Evolutionary conservation across 371 early-diverging fungal species (phyloP).

Genomic region (Rhizopus arrhizus): DNA sequence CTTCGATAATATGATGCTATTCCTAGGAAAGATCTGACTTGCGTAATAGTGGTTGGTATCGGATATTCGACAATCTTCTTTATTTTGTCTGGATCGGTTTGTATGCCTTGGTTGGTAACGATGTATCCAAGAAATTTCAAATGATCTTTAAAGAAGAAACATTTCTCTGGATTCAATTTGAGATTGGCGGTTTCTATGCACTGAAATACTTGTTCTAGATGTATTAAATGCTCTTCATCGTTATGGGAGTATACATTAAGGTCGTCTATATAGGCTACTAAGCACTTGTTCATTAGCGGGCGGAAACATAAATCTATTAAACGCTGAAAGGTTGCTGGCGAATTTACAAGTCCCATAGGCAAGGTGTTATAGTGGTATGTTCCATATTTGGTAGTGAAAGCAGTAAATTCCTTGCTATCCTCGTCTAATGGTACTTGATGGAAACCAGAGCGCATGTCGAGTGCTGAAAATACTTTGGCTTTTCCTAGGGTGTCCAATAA

Average conservation of each 20-base stretch:
- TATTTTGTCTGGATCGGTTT: conserved; percentile 29
- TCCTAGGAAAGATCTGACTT: conserved; percentile 39
- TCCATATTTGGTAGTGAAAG: conserved; percentile 17
- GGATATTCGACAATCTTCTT: conserved; percentile 32
- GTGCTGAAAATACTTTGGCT: conserved; percentile 25
- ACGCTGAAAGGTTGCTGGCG: conserved; percentile 5
- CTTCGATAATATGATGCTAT: conserved; percentile 35
- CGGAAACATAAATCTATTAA: conserved; percentile 9
- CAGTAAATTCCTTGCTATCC: not conserved
- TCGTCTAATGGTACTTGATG: conserved; percentile 2
- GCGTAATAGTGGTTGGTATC: conserved; percentile 46
- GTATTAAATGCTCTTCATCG: not conserved
- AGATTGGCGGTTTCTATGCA: conserved; percentile 26
- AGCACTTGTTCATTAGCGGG: not conserved
- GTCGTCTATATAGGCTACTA: conserved; percentile 4
- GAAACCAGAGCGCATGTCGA: conserved; percentile 14
- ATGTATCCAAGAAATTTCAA: conserved; percentile 46
- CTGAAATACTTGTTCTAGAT: not conserved
- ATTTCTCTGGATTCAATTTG: conserved; percentile 48
- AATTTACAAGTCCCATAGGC: conserved; percentile 1
- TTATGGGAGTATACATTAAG: not conserved
- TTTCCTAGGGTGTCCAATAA: conserved; percentile 29
- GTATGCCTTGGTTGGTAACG: conserved; percentile 28
- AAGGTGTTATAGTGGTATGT: not conserved
- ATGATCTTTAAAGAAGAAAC: conserved; percentile 34